Conservation (phyloP, 306 rosid species). For the Vigna radiata region DNA sequence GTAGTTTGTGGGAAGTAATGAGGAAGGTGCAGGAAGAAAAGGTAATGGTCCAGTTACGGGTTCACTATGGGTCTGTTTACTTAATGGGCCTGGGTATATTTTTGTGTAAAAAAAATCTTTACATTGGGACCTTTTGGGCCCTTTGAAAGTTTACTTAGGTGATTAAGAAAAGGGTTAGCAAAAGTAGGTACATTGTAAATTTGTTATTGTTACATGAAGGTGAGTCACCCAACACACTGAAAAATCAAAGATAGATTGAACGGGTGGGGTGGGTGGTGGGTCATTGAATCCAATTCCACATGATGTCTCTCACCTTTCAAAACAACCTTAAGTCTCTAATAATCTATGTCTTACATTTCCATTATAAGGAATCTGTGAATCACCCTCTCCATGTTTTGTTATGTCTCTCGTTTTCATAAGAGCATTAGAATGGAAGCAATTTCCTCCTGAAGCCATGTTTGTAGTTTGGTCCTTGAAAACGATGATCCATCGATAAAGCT, state of each 20-base stretch:
- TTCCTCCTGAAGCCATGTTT: not conserved
- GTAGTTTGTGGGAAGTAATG: too few species aligned
- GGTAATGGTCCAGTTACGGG: not conserved
- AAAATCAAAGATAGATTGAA: too few species aligned
- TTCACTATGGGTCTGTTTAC: not conserved
- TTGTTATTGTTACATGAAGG: too few species aligned
- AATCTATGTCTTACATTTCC: not conserved
- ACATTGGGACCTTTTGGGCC: too few species aligned
- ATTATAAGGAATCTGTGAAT: not conserved
- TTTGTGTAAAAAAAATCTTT: too few species aligned
- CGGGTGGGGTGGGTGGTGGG: not conserved
- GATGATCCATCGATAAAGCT: not conserved
- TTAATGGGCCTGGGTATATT: not conserved
- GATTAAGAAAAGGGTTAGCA: too few species aligned
- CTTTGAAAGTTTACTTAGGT: too few species aligned
- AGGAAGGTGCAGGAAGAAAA: too few species aligned
- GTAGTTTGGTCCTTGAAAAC: slow-evolving; percentile 32
- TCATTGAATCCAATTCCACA: slow-evolving; percentile 19
- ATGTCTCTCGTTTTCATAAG: not conserved
- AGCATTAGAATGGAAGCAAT: not conserved
- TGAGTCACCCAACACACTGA: too few species aligned
- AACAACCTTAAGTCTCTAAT: not conserved
- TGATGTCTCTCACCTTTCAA: not conserved
- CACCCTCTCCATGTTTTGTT: not conserved
- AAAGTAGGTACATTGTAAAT: too few species aligned